phyloP scores from a whole-genome alignment of 31 red algal genomes.

The Odonthalia washingtoniensis region DNA sequence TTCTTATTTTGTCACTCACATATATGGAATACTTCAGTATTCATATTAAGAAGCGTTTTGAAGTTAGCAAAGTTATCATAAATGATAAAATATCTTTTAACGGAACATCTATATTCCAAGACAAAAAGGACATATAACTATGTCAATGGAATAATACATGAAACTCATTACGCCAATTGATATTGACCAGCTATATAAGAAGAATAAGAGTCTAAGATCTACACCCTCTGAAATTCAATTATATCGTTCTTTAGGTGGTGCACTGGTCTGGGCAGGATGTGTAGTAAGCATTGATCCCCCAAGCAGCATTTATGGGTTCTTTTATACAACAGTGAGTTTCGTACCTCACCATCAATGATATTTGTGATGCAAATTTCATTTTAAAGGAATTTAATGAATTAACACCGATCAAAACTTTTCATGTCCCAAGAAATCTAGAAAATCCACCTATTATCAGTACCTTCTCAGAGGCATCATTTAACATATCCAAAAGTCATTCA shows the following conservation, averaged over 20 bases:
- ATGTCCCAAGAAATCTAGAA: not conserved
- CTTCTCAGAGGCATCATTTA: slow-evolving; percentile 54
- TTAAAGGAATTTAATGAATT: slow-evolving; percentile 26
- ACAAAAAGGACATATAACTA: not conserved
- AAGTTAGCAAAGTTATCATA: slow-evolving; percentile 16
- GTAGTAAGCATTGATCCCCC: not conserved
- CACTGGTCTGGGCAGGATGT: not conserved
- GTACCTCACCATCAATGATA: slow-evolving; percentile 6
- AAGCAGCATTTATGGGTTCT: slow-evolving; percentile 19
- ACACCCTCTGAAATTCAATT: not conserved
- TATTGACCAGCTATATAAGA: not conserved
- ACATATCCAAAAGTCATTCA: slow-evolving; percentile 34
- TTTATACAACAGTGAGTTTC: not conserved
- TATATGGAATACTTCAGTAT: not conserved
- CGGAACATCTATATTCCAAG: not conserved
- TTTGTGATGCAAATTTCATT: slow-evolving; percentile 23
- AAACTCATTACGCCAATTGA: not conserved
- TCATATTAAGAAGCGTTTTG: not conserved
- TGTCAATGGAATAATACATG: slow-evolving; percentile 32
- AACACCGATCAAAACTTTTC: not conserved
- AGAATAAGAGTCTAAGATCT: slow-evolving; percentile 10
- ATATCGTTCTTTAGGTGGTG: not conserved
- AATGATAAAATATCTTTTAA: slow-evolving; percentile 10
- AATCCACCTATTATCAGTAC: slow-evolving; percentile 1
- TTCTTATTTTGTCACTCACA: not conserved